These are phyloP conservation scores for Neurospora crassa DNA, from an alignment of 2,329 filamentous ascomycete species.

Conservation along the genomic window DNA sequence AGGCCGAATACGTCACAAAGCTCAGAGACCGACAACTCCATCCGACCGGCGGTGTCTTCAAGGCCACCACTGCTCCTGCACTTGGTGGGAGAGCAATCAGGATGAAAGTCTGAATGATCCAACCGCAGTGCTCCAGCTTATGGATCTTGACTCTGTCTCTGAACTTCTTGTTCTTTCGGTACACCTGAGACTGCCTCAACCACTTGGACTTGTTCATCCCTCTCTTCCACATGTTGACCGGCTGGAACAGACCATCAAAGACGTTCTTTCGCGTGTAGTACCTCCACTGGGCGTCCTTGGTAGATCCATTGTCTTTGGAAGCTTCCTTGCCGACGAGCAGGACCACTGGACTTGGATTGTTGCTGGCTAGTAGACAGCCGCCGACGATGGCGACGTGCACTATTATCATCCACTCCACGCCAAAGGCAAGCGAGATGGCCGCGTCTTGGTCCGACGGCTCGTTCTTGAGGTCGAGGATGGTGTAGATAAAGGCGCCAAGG, in stretches of 20 bases:
- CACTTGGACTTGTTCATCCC: slow-evolving; percentile 2
- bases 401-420: slow-evolving; percentile 23
- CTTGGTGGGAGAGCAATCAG: not conserved
- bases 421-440: slow-evolving; percentile 21
- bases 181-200: not conserved
- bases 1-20: not conserved
- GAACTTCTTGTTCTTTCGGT: not conserved
- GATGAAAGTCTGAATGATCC: not conserved
- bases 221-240: slow-evolving; percentile 5
- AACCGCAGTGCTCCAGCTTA: not conserved
- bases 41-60: not conserved
- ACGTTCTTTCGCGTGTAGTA: not conserved
- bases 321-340: slow-evolving; percentile 7
- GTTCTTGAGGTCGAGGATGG: slow-evolving; percentile 7
- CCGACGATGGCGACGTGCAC: slow-evolving; percentile 22
- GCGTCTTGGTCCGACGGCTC: slow-evolving; percentile 17
- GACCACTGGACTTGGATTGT: slow-evolving; percentile 17
- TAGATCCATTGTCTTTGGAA: not conserved
- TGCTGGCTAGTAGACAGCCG: slow-evolving; percentile 22
- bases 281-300: not conserved
- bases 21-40: not conserved
- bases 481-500: slow-evolving; percentile 13
- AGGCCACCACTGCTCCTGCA: not conserved
- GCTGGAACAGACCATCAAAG: slow-evolving; percentile 2
- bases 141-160: not conserved